Evolutionary conservation across 148 eudicot genomes (phyloP).

Genomic region (Heliamphora exappendiculata): DNA sequence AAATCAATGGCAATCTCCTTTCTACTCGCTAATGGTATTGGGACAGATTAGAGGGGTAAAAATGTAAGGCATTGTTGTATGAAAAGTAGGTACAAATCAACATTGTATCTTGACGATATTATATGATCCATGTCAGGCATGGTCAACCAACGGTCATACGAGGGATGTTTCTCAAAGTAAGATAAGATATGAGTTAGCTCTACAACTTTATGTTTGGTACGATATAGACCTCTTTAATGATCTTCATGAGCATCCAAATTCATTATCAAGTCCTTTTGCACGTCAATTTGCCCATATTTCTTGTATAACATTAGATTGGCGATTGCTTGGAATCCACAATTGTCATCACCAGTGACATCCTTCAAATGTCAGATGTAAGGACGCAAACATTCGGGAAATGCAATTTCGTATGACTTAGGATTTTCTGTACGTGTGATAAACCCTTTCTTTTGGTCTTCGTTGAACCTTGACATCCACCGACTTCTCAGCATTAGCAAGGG

Average conservation of each 20-base stretch:
- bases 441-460: too few relatives aligned
- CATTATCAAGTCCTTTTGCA: not conserved
- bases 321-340: not conserved
- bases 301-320: not conserved
- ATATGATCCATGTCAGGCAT: not conserved
- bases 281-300: not conserved
- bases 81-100: not conserved
- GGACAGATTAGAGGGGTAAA: not conserved
- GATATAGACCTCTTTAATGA: not conserved
- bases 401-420: not conserved
- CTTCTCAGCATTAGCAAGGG: too few relatives aligned
- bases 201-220: not conserved
- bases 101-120: not conserved
- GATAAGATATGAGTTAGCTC: not conserved
- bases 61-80: not conserved
- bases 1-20: not conserved
- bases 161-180: not conserved
- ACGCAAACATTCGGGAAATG: not conserved
- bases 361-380: not conserved
- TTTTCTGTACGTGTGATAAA: not conserved
- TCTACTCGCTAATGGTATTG: not conserved
- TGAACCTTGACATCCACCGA: too few relatives aligned
- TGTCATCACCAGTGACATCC: not conserved
- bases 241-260: not conserved
- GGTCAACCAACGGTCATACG: not conserved